phyloP scores from a whole-genome alignment of 2,329 filamentous ascomycete genomes.

The Pseudogymnoascus destructans region DNA sequence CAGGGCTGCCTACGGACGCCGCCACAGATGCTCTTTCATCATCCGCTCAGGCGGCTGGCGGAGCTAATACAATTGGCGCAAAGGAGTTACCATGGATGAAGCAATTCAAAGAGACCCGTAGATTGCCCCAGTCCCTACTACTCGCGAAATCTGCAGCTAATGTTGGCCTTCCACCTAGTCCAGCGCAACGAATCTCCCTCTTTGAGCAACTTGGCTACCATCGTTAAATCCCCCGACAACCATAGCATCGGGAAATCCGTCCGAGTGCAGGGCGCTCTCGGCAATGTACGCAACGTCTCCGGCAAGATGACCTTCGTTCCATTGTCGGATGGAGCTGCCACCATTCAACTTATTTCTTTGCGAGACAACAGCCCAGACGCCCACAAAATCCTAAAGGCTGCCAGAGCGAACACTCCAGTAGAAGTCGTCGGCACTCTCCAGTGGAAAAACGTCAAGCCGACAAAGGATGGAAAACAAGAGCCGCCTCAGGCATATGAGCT shows the following conservation, averaged over 20 bases:
- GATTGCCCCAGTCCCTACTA: background rate
- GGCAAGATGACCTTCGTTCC: conserved; percentile 9
- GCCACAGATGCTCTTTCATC: background rate
- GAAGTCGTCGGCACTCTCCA: conserved; percentile 12
- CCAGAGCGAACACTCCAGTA: conserved; percentile 12
- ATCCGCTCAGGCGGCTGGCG: background rate
- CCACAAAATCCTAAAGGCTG: background rate
- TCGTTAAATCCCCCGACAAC: conserved; percentile 13
- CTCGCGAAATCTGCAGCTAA: background rate
- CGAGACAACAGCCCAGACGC: background rate
- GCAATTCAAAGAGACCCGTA: conserved; percentile 7
- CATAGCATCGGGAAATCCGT: conserved; percentile 13
- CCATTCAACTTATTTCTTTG: conserved; percentile 9
- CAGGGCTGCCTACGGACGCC: background rate
- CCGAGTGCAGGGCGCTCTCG: conserved; percentile 19
- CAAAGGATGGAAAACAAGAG: conserved; percentile 3
- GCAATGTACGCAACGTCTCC: conserved; percentile 7
- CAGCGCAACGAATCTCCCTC: conserved; percentile 1
- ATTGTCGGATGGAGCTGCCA: conserved; percentile 3
- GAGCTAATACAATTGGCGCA: background rate
- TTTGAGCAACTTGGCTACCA: background rate
- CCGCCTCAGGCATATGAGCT: conserved; percentile 37
- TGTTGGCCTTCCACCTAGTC: background rate
- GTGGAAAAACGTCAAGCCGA: conserved; percentile 1
- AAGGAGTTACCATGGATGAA: background rate